Base-by-base conservation (phyloP, 805 yeast species). In the Spathaspora gorwiae region DNA sequence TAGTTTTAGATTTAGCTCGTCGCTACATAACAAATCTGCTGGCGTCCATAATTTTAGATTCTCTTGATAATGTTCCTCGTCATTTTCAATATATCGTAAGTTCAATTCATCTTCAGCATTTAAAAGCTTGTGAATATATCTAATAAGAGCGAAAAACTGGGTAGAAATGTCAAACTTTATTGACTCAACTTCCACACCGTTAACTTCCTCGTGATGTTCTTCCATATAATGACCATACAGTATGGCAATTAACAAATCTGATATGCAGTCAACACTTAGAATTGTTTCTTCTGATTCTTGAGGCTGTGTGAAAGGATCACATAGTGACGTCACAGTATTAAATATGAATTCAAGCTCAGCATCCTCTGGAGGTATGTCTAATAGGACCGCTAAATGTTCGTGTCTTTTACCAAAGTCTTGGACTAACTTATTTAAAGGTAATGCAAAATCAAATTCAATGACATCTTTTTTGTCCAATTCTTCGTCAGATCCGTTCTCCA, bases 271-370 rank as follows among this genome's bases (percentile, higher is more conserved):
- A 6, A 83, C 59, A 8, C 88, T 82, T 13, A 82, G 65, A 1
- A 81, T 65, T 44, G 69, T 64, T 10, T 65, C 60, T 45, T 80
- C 84, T 24, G 72, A 73, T 35, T 83, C 86, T 26, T 75, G 73
- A 0, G 94, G 90, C 53, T 83, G 88, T 1, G 90, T 81, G 53
- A 75, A 68, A 2, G 90, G 88, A 57, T 85, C 90, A 44, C 74
- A 60, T 6, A 62, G 47, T n/a, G 64, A 55, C 13, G 54, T 49
- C 6, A 52, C 48, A 1, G 55, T 53, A n/a, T 42, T 37, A 45
- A 57, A 62, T 10, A 55, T 49, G 26, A 48, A 53, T n/a, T 44
- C 35, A 26, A 53, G 44, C 32, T 47, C 41, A 12, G 42, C 41
- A 35, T 57, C 58, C 4, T 46, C 43, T n/a, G 48, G 47, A 10